Evolutionary conservation across 2,329 filamentous ascomycete species (phyloP).

Genomic region (Aspergillus japonicus): DNA sequence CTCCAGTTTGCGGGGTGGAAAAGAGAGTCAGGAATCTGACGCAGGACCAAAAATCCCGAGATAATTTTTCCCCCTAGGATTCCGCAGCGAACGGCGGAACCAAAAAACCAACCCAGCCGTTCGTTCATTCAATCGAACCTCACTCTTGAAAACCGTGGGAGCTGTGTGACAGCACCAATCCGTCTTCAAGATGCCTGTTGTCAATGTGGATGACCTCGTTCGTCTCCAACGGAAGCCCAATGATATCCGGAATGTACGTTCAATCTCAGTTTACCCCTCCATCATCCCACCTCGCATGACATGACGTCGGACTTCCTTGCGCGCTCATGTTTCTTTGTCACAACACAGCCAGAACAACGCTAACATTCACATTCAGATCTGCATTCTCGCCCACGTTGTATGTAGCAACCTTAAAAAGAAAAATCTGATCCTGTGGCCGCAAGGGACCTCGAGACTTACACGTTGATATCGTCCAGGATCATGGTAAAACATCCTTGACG

Average conservation of each 20-base stretch:
- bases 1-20: neutral
- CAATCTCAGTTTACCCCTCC: conserved; percentile 23
- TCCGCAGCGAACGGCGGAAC: conserved; percentile 14
- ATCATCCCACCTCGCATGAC: conserved; percentile 7
- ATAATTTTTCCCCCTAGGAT: conserved; percentile 18
- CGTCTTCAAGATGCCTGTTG: conserved; percentile 75
- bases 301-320: neutral
- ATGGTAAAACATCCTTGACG: conserved; percentile 96
- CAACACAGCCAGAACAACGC: conserved; percentile 18
- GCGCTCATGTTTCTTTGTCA: conserved; percentile 26
- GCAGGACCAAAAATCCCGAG: conserved; percentile 4
- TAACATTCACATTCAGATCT: conserved; percentile 64
- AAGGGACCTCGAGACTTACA: conserved; percentile 10
- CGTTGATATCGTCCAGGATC: conserved; percentile 60
- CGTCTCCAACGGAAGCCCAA: conserved; percentile 83
- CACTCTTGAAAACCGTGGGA: conserved; percentile 14
- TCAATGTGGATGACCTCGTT: conserved; percentile 85
- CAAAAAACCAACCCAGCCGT: conserved; percentile 11
- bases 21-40: neutral
- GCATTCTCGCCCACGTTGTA: conserved; percentile 89
- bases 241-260: conserved; percentile 83
- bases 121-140: neutral
- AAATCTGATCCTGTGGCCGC: neutral
- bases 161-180: conserved; percentile 17
- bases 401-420: conserved; percentile 31